Percentiles rank a stretch among this genome's conserved stretches.
These are phyloP conservation scores for Aspergillus nanangensis DNA, from an alignment of 495 filamentous ascomycete species.

Conservation along the genomic window DNA sequence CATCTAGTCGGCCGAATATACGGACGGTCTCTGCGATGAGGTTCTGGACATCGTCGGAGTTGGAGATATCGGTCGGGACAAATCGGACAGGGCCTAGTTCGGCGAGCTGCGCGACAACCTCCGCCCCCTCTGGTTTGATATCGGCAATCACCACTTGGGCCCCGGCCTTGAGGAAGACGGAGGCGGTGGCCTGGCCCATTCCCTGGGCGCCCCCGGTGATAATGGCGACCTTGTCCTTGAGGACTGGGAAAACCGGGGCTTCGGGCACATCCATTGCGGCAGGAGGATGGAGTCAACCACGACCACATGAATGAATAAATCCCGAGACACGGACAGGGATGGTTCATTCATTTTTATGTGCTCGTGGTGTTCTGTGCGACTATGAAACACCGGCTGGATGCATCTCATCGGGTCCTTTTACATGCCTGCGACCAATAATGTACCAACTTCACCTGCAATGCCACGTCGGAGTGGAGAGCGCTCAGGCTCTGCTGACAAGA, in stretches of 20 bases:
- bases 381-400: too few relatives aligned
- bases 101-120: slow-evolving; percentile 11
- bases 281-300: too few relatives aligned
- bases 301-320: too few relatives aligned
- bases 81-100: slow-evolving; percentile 8
- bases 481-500: too few relatives aligned
- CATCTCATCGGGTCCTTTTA: too few relatives aligned
- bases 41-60: slow-evolving; percentile 9
- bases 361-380: too few relatives aligned
- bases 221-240: slow-evolving; percentile 32
- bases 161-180: slow-evolving; percentile 30
- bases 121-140: slow-evolving; percentile 27
- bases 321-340: too few relatives aligned
- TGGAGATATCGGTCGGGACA: slow-evolving; percentile 20
- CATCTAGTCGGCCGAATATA: slow-evolving; percentile 14
- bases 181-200: slow-evolving; percentile 41
- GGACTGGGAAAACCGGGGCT: neutral
- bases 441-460: too few relatives aligned
- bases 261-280: neutral
- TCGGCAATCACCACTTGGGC: slow-evolving; percentile 43
- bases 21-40: slow-evolving; percentile 10
- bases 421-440: too few relatives aligned
- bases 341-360: too few relatives aligned
- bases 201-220: slow-evolving; percentile 39
- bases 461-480: too few relatives aligned